Conservation (phyloP, 75 land plant species). For the Pinus albicaulis region DNA sequence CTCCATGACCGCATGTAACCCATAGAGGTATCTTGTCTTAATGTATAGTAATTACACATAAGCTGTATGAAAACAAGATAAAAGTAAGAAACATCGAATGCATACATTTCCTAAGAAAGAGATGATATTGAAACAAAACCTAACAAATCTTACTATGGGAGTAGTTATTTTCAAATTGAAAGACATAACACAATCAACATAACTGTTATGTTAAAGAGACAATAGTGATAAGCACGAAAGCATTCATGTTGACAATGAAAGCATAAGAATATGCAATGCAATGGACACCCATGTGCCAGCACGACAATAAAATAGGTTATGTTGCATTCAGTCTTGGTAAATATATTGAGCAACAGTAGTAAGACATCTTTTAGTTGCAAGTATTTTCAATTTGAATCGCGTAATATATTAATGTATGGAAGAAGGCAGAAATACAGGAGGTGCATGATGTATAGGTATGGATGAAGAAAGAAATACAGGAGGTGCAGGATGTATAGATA, state of each 20-base stretch:
- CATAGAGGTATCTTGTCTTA: constrained; percentile 92
- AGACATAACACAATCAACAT: background rate
- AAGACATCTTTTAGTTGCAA: background rate
- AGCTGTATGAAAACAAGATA: constrained; percentile 52
- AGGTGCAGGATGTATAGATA: background rate
- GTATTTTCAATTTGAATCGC: background rate
- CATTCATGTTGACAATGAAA: background rate
- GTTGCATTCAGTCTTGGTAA: background rate
- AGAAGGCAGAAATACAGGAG: background rate
- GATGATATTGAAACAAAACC: background rate
- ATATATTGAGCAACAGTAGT: background rate
- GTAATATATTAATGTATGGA: background rate
- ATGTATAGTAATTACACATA: constrained; percentile 95
- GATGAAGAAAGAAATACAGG: background rate
- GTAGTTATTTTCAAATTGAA: background rate
- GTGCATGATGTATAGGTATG: background rate
- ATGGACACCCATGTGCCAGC: background rate
- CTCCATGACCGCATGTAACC: constrained; percentile 75
- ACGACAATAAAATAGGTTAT: background rate
- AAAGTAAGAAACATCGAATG: constrained; percentile 2
- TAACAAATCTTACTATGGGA: background rate
- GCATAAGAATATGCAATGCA: background rate
- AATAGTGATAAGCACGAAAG: background rate
- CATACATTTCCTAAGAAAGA: background rate
- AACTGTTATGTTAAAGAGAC: background rate